phyloP scores from a whole-genome alignment of 352 stramenopile genomes.

The Hyaloperonospora brassicae region DNA sequence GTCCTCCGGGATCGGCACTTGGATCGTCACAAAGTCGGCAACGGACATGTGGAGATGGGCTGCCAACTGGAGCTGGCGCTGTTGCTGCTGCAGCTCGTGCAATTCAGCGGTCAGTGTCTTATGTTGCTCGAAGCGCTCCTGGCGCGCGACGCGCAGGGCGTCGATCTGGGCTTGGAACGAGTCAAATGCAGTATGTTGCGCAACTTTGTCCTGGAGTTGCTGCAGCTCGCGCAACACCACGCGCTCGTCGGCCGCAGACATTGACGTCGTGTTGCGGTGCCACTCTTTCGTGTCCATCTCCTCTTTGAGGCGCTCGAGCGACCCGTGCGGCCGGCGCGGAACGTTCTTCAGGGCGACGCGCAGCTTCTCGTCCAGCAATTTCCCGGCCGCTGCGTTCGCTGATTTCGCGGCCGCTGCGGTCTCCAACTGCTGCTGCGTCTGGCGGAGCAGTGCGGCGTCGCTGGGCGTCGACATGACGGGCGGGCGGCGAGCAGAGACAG shows the following conservation, averaged over 20 bases:
- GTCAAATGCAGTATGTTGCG: constrained; percentile 40
- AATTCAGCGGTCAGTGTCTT: constrained; percentile 40
- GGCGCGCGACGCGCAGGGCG: constrained; percentile 39
- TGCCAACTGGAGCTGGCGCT: constrained; percentile 50
- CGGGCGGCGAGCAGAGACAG: neutral
- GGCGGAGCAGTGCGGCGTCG: constrained; percentile 40
- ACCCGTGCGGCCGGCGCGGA: constrained; percentile 50
- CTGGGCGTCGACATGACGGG: constrained; percentile 27
- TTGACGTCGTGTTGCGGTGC: constrained; percentile 58
- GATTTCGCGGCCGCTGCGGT: constrained; percentile 29
- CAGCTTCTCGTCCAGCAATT: constrained; percentile 70
- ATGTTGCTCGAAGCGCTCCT: constrained; percentile 54
- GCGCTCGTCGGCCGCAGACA: constrained; percentile 66
- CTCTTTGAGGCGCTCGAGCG: constrained; percentile 38
- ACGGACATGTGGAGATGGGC: constrained; percentile 27
- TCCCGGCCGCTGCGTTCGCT: constrained; percentile 48
- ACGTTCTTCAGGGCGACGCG: constrained; percentile 55
- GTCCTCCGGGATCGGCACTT: constrained; percentile 49
- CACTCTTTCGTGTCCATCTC: constrained; percentile 58
- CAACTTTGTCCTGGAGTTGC: constrained; percentile 47
- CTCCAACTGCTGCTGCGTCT: constrained; percentile 46
- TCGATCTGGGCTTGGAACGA: constrained; percentile 61
- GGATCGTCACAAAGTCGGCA: constrained; percentile 42
- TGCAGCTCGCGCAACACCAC: constrained; percentile 60
- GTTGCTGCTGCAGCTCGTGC: constrained; percentile 37